phyloP scores from a whole-genome alignment of 2,329 filamentous ascomycete species.

The Botrytis medusae region DNA sequence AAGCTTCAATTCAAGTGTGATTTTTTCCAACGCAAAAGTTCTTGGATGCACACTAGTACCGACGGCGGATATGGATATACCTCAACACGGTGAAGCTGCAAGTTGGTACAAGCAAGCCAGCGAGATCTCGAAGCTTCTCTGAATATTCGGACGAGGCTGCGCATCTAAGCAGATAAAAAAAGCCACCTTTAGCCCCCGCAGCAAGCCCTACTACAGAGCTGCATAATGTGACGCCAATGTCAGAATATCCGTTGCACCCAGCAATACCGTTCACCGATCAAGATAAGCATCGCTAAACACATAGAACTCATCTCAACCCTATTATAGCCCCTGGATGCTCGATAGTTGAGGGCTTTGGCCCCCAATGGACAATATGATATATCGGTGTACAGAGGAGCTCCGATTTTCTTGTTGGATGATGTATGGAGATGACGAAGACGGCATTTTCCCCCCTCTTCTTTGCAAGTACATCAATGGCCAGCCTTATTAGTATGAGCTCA shows the following conservation, averaged over 20 bases:
- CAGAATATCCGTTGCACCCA: slow-evolving; percentile 9
- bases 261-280: slow-evolving; percentile 17
- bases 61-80: not conserved
- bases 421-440: not conserved
- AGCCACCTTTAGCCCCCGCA: not conserved
- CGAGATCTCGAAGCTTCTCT: not conserved
- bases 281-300: slow-evolving; percentile 19
- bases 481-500: slow-evolving; percentile 8
- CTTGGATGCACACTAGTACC: not conserved
- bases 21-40: not conserved
- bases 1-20: not conserved
- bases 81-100: slow-evolving; percentile 17
- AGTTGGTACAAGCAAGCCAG: not conserved
- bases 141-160: not conserved
- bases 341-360: slow-evolving; percentile 12
- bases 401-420: not conserved
- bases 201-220: slow-evolving; percentile 16
- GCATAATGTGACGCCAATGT: slow-evolving; percentile 21
- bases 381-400: slow-evolving; percentile 13
- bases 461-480: slow-evolving; percentile 7
- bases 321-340: slow-evolving; percentile 10
- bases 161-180: not conserved
- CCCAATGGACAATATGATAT: slow-evolving; percentile 1
- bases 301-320: not conserved
- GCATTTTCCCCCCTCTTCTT: not conserved